phyloP scores from a whole-genome alignment of 768 basidiomycete species.

The Neoboletus magnificus region DNA sequence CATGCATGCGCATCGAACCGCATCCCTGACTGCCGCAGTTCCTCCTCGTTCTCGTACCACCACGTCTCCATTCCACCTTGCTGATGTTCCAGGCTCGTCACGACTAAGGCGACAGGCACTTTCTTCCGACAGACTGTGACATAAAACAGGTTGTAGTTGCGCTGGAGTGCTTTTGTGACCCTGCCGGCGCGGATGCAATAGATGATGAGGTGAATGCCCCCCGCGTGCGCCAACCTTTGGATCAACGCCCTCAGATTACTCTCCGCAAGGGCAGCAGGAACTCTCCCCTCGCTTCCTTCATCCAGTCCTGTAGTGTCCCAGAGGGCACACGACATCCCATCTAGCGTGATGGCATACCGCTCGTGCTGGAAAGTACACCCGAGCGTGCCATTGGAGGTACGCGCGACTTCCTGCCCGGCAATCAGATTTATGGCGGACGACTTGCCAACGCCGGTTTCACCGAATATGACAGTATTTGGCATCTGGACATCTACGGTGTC shows the following conservation, averaged over 20 bases:
- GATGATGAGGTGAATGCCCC: conserved; percentile 7
- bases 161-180: conserved; percentile 11
- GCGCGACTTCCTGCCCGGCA: neutral
- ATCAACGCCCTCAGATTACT: neutral
- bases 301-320: conserved; percentile 10
- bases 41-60: conserved; percentile 26
- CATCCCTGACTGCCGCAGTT: conserved; percentile 28
- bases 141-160: conserved; percentile 35
- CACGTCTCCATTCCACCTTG: conserved; percentile 21
- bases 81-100: conserved; percentile 35
- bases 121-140: conserved; percentile 31
- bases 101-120: conserved; percentile 36
- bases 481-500: no score
- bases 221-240: neutral
- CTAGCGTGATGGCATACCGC: neutral
- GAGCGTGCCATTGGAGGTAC: neutral
- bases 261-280: conserved; percentile 5
- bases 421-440: conserved; percentile 5
- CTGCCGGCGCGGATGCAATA: conserved; percentile 4
- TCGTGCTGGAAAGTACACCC: conserved; percentile 4
- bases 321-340: neutral
- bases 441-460: conserved; percentile 4
- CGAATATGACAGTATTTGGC: neutral
- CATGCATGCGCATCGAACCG: conserved; percentile 22
- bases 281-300: conserved; percentile 4